Evolutionary conservation across 805 yeast species (phyloP).

Genomic region (Candida mattraensis): DNA sequence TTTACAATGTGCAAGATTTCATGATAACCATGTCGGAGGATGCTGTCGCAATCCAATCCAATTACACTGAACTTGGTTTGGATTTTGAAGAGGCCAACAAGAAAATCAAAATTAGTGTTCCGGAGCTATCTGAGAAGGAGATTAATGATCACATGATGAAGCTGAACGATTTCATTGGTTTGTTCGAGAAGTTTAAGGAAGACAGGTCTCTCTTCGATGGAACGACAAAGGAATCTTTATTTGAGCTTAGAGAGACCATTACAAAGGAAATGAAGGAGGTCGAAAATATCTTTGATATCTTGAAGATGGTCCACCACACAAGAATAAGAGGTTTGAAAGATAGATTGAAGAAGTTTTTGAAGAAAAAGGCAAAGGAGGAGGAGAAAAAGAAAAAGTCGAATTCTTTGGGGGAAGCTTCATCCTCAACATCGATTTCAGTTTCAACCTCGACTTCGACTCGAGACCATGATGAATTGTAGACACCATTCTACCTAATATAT

Average conservation of each 20-base stretch:
- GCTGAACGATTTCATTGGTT: slow-evolving; percentile 29
- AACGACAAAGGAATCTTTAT: slow-evolving; percentile 24
- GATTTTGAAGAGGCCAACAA: slow-evolving; percentile 54
- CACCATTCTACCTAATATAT: background rate
- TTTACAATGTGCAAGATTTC: slow-evolving; percentile 43
- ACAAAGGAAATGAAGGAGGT: slow-evolving; percentile 19
- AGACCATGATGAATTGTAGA: slow-evolving; percentile 23
- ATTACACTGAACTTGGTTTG: slow-evolving; percentile 44
- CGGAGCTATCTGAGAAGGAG: slow-evolving; percentile 28
- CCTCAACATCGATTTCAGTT: slow-evolving; percentile 2
- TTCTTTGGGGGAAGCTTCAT: slow-evolving; percentile 3
- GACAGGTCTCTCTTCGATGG: slow-evolving; percentile 19
- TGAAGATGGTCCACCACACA: slow-evolving; percentile 29
- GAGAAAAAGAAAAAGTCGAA: slow-evolving; percentile 17
- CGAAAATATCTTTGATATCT: slow-evolving; percentile 12
- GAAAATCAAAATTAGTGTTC: slow-evolving; percentile 38
- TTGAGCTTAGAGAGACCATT: slow-evolving; percentile 25
- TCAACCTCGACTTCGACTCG: slow-evolving; percentile 1
- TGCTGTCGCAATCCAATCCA: slow-evolving; percentile 40
- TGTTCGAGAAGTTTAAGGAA: slow-evolving; percentile 29
- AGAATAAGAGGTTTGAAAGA: slow-evolving; percentile 30
- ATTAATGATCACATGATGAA: slow-evolving; percentile 28
- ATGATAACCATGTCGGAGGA: slow-evolving; percentile 47
- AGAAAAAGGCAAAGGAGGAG: slow-evolving; percentile 22
- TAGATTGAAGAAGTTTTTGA: slow-evolving; percentile 17